Percentiles rank a stretch among this genome's conserved stretches.
Conservation (phyloP, 305 asterid genomes). For the Solanum hybrid region DNA sequence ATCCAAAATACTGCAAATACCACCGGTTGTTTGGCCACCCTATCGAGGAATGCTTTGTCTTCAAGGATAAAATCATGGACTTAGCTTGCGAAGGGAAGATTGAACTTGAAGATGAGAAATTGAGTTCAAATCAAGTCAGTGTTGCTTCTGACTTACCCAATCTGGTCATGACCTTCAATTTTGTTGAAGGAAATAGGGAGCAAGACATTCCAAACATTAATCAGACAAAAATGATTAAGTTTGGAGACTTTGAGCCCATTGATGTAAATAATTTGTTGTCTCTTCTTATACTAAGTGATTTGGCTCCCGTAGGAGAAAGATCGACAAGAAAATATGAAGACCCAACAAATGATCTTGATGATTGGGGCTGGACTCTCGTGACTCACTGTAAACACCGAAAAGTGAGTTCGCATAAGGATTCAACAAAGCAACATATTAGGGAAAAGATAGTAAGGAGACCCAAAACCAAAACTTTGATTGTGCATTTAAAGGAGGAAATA, state of each 20-base stretch:
- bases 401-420: no score
- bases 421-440: not conserved
- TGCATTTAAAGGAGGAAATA: not conserved
- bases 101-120: no score
- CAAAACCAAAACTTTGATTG: not conserved
- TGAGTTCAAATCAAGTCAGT: no score
- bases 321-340: not conserved
- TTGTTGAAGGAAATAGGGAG: no score
- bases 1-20: not conserved
- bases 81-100: no score
- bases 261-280: not conserved
- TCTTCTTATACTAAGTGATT: not conserved
- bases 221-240: no score
- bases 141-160: no score
- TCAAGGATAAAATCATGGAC: no score
- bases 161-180: no score
- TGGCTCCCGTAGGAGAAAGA: not conserved
- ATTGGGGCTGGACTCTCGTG: not conserved
- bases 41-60: not conserved
- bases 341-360: not conserved
- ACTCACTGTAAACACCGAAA: not conserved
- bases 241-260: no score
- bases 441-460: not conserved
- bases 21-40: not conserved
- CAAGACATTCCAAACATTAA: no score